These are phyloP conservation scores for Mycosarcoma mackinlayi DNA, from an alignment of 1,284 basidiomycete species.

Conservation along the genomic window DNA sequence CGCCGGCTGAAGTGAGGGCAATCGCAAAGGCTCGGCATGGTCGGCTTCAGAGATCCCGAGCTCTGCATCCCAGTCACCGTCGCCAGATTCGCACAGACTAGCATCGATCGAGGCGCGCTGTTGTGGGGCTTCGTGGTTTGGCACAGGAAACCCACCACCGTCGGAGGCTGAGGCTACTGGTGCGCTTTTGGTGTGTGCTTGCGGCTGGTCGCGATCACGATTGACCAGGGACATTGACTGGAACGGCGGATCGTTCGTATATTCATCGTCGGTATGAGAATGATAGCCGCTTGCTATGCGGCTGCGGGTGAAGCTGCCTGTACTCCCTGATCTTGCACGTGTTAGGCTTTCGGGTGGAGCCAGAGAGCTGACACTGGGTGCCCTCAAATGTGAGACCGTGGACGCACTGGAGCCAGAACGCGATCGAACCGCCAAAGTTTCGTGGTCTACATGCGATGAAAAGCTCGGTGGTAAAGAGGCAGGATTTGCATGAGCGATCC, in stretches of 20 bases:
- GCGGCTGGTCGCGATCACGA: background rate
- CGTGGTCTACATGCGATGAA: background rate
- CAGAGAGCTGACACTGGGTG: constrained; percentile 22
- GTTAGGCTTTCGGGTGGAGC: constrained; percentile 9
- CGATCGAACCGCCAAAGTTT: background rate
- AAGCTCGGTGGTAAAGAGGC: background rate
- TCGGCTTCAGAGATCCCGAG: constrained; percentile 32
- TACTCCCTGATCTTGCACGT: constrained; percentile 32
- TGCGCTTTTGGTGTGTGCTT: background rate
- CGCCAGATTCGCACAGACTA: constrained; percentile 14
- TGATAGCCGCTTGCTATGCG: constrained; percentile 26
- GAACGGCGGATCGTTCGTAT: constrained; percentile 1
- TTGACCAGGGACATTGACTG: background rate
- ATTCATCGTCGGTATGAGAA: constrained; percentile 25
- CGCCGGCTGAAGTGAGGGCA: constrained; percentile 9
- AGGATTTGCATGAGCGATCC: background rate
- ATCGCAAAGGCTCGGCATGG: constrained; percentile 25
- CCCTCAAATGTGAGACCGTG: constrained; percentile 5
- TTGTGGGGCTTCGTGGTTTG: background rate
- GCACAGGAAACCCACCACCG: too few relatives aligned
- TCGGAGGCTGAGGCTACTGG: background rate
- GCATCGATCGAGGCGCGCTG: background rate
- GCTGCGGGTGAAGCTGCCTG: constrained; percentile 48
- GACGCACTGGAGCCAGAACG: constrained; percentile 5
- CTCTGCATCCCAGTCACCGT: constrained; percentile 43